Evolutionary conservation across 257 asterid genomes (phyloP), one percentile per base, ranked within the genome.

Genomic region (Solanum pinnatisectum): DNA sequence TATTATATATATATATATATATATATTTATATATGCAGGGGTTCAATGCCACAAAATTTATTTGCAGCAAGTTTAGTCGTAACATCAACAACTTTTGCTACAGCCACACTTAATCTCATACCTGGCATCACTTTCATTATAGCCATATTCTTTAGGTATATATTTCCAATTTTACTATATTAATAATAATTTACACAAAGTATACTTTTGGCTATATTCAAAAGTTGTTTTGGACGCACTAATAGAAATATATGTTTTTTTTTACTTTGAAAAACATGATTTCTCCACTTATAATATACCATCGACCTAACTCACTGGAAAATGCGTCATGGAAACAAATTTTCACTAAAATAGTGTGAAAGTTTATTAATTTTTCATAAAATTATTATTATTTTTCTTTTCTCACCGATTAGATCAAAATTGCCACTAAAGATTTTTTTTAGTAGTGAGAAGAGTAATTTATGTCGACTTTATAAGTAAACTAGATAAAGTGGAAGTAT

Each of bases 61-160:
- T 93, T 88, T 63, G 94, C 90, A 10, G 91, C 88, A 84, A 89
- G 95, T 89, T 32, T 94, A 68, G 87, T 89, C 7, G 84, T 93
- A 87, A 94, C 96, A 3, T 93, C 95, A 8, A 91, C 94, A 25
- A 94, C 96, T 22, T 90, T 89, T 86, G 91, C 92, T 15, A 63
- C 94, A 27, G 93, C 96, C 52, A 90, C 92, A 67, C 15, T 77
- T 9, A 94, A 93, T 91, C 89, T 91, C 42, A 79, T 89, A 32
- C 95, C 96, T 32, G 93, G 94, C 15, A 60, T 93, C 20, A 94
- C 96, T 6, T 91, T 93, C 84, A 32, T 90, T 87, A 13, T 93
- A 76, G 93, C 95, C 16, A 25, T 87, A 37, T n/a, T 91, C 12
- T 94, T 92, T 35, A 71, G 94, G 96, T 94, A 90, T 92, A 90